These are phyloP conservation scores for Fusarium anguioides DNA, from an alignment of 2,329 filamentous ascomycete species.

Conservation along the genomic window DNA sequence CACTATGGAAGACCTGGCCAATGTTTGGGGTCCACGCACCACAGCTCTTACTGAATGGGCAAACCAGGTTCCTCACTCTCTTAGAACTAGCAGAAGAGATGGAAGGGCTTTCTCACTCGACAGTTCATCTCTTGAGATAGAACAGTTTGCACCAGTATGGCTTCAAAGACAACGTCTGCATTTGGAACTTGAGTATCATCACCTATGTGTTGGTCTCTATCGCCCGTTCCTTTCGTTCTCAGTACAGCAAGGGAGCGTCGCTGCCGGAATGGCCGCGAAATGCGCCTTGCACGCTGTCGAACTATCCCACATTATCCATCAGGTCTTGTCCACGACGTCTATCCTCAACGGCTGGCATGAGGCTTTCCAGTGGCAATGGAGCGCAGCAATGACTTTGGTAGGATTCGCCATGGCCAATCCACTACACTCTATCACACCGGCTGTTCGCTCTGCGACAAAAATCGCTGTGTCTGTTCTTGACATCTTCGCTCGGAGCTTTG, in stretches of 20 bases:
- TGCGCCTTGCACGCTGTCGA: conserved; percentile 9
- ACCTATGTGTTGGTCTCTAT: conserved; percentile 5
- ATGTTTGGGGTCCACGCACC: not conserved
- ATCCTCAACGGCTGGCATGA: conserved; percentile 17
- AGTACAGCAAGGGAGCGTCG: not conserved
- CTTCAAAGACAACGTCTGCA: conserved; percentile 5
- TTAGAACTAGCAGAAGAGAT: not conserved
- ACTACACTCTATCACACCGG: not conserved
- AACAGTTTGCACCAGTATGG: conserved; percentile 12
- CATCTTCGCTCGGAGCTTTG: conserved; percentile 2
- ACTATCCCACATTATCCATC: not conserved
- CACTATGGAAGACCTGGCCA: conserved; percentile 2
- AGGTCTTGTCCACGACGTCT: not conserved
- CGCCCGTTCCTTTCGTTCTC: conserved; percentile 16
- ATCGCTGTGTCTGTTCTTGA: not conserved
- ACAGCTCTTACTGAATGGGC: not conserved
- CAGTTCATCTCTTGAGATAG: not conserved
- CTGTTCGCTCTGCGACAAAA: not conserved
- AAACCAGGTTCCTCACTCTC: not conserved
- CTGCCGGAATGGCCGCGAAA: not conserved
- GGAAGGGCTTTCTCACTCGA: not conserved
- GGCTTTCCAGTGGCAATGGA: conserved; percentile 24
- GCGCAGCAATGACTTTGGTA: conserved; percentile 4
- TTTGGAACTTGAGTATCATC: conserved; percentile 15
- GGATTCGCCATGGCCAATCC: conserved; percentile 5